Conservation (phyloP, 352 stramenopile species). For the Paralagenidium karlingii region DNA sequence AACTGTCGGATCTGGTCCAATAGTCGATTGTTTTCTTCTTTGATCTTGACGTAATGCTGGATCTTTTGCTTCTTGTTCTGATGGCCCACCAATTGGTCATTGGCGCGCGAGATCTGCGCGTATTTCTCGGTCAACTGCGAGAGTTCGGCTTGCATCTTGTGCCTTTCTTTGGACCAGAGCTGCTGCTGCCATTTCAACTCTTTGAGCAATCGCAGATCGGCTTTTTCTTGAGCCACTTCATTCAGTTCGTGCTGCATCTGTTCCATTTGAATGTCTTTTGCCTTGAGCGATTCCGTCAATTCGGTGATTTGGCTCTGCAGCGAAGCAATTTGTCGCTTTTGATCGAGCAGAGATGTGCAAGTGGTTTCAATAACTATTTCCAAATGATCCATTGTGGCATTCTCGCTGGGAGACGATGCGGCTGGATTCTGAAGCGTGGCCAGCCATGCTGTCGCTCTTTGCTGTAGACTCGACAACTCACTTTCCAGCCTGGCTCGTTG, state of each 20-base stretch:
- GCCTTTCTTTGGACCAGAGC: conserved; percentile 25
- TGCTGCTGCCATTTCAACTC: conserved; percentile 21
- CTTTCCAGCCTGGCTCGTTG: too few relatives aligned
- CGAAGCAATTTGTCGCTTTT: conserved; percentile 2
- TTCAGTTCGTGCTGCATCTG: conserved; percentile 13
- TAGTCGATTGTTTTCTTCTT: conserved; percentile 73
- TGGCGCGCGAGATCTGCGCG: conserved; percentile 27
- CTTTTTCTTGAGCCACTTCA: conserved; percentile 7
- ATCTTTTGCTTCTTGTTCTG: conserved; percentile 75
- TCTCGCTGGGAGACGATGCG: too few relatives aligned
- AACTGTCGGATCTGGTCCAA: conserved; percentile 50
- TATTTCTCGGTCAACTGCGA: conserved; percentile 8
- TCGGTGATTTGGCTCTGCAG: conserved; percentile 9
- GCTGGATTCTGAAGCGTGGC: too few relatives aligned
- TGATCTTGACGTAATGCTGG: conserved; percentile 69
- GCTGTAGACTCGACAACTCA: too few relatives aligned
- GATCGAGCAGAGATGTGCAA: neutral
- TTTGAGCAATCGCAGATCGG: conserved; percentile 1
- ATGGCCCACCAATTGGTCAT: conserved; percentile 65
- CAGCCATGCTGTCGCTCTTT: too few relatives aligned
- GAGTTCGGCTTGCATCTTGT: conserved; percentile 27
- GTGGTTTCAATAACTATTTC: too few relatives aligned
- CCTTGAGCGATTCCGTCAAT: conserved; percentile 8
- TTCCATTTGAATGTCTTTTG: conserved; percentile 1
- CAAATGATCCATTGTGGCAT: too few relatives aligned